phyloP scores from a whole-genome alignment of 2,329 filamentous ascomycete genomes.

The Hypoxylon sp. region DNA sequence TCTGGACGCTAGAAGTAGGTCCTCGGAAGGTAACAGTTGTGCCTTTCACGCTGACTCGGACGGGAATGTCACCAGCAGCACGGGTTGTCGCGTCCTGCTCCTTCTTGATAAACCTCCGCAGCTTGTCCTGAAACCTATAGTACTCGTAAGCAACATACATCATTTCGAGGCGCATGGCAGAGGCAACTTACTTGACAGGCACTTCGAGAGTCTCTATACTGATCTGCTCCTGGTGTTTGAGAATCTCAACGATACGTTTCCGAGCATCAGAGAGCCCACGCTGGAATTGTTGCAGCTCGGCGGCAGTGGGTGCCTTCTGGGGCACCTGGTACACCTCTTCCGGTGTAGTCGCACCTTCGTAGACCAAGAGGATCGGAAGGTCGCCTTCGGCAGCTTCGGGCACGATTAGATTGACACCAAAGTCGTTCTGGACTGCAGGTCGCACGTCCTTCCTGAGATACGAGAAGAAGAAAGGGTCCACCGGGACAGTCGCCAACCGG shows the following conservation, averaged over 20 bases:
- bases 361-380: conserved; percentile 75
- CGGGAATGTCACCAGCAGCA: conserved; percentile 64
- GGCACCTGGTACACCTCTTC: conserved; percentile 61
- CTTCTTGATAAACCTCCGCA: conserved; percentile 69
- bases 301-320: conserved; percentile 58
- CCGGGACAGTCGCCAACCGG: conserved; percentile 69
- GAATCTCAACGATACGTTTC: conserved; percentile 64
- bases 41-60: conserved; percentile 66
- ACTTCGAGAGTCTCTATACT: conserved; percentile 62
- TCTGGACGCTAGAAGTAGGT: conserved; percentile 74
- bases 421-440: conserved; percentile 69
- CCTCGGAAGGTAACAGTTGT: conserved; percentile 77
- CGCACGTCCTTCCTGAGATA: conserved; percentile 72
- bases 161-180: neutral
- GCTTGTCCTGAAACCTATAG: conserved; percentile 66
- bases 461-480: conserved; percentile 82
- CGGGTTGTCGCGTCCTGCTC: conserved; percentile 63
- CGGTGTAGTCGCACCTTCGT: conserved; percentile 67
- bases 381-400: conserved; percentile 68
- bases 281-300: conserved; percentile 62
- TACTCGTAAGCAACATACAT: conserved; percentile 39
- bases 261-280: conserved; percentile 63
- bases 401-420: conserved; percentile 76
- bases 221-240: conserved; percentile 66
- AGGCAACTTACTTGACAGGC: conserved; percentile 58